Conservation (phyloP, 164 flowering plant genomes). For the Malania oleifera region DNA sequence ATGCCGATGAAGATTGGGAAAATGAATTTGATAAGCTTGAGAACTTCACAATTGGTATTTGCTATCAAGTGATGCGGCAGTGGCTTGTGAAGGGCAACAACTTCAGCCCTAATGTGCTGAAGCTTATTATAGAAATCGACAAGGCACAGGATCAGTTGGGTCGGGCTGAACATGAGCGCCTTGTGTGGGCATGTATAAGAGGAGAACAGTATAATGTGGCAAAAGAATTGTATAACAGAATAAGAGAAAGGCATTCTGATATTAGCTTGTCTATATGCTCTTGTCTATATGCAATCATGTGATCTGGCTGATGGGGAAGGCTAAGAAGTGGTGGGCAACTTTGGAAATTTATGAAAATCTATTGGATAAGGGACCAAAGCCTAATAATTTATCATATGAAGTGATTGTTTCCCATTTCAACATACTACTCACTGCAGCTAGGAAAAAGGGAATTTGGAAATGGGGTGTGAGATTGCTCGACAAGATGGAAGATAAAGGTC, state of each 20-base stretch:
- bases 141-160: slow-evolving; percentile 48
- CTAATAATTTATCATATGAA: slow-evolving; percentile 78
- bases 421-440: slow-evolving; percentile 66
- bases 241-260: slow-evolving; percentile 52
- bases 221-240: slow-evolving; percentile 67
- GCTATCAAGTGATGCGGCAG: slow-evolving; percentile 78
- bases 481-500: slow-evolving; percentile 92
- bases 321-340: slow-evolving; percentile 99
- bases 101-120: slow-evolving; percentile 46
- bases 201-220: slow-evolving; percentile 68
- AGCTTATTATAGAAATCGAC: slow-evolving; percentile 66
- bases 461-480: slow-evolving; percentile 83
- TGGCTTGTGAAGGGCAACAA: slow-evolving; percentile 68
- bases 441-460: slow-evolving; percentile 82
- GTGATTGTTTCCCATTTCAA: slow-evolving; percentile 80
- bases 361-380: slow-evolving; percentile 87
- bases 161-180: slow-evolving; percentile 60
- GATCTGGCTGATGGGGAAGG: slow-evolving; percentile 95
- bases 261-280: slow-evolving; percentile 86
- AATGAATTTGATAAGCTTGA: slow-evolving; percentile 59
- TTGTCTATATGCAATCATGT: slow-evolving; percentile 90
- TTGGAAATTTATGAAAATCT: slow-evolving; percentile 87
- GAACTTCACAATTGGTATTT: slow-evolving; percentile 55
- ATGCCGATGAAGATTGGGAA: slow-evolving; percentile 50
- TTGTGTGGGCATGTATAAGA: slow-evolving; percentile 83